Conservation (phyloP, 306 rosid species). For the Macrotyloma uniflorum region DNA sequence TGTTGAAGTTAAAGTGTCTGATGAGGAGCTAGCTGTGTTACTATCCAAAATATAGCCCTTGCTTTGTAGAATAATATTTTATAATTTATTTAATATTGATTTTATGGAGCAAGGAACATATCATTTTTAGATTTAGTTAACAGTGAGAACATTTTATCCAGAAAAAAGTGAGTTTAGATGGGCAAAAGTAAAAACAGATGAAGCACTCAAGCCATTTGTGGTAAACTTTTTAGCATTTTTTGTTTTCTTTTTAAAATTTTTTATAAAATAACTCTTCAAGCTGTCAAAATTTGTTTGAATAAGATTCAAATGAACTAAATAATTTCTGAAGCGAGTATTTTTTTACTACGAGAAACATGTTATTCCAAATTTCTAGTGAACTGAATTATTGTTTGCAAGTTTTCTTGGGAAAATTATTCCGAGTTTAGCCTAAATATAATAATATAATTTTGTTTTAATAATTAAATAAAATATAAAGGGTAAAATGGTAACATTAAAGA, state of each 20-base stretch:
- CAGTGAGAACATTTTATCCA: not conserved
- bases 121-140: not conserved
- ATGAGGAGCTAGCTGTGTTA: conserved; percentile 71
- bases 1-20: conserved; percentile 72
- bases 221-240: not conserved
- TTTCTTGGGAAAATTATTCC: not conserved
- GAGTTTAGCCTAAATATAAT: not conserved
- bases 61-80: not conserved
- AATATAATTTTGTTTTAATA: not conserved
- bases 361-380: not conserved
- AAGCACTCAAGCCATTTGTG: not conserved
- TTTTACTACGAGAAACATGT: not conserved
- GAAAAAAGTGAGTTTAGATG: not conserved
- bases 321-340: not conserved
- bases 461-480: not conserved
- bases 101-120: conserved; percentile 4
- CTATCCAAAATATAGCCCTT: conserved; percentile 60
- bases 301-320: not conserved
- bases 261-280: not conserved
- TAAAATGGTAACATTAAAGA: not conserved
- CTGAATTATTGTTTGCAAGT: not conserved
- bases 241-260: not conserved
- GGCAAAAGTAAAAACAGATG: not conserved
- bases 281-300: not conserved
- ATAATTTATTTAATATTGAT: not conserved